phyloP scores from a whole-genome alignment of 768 basidiomycete genomes.

The Xerocomus spinulosus region DNA sequence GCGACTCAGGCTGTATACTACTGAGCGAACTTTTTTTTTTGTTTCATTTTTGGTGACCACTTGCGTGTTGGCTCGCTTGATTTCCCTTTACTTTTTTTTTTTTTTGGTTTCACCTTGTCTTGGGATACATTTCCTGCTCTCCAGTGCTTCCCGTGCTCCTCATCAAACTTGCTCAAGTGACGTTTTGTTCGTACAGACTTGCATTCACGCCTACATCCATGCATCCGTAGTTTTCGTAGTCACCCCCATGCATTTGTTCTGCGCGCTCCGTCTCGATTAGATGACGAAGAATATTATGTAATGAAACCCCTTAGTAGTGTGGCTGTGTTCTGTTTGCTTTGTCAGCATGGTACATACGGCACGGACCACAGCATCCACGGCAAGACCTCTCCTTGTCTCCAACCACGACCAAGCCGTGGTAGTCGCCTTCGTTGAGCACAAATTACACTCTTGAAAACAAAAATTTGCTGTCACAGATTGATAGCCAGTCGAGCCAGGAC shows the following conservation, averaged over 20 bases:
- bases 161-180: constrained; percentile 18
- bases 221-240: constrained; percentile 20
- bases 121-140: constrained; percentile 22
- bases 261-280: not conserved
- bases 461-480: constrained; percentile 9
- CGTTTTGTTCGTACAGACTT: constrained; percentile 25
- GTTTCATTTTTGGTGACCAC: constrained; percentile 1
- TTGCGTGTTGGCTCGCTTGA: constrained; percentile 13
- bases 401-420: constrained; percentile 23
- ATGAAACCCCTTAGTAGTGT: not conserved
- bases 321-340: constrained; percentile 17
- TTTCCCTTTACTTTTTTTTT: not conserved
- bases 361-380: constrained; percentile 6
- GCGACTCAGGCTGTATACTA: constrained; percentile 57
- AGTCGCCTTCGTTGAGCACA: constrained; percentile 11
- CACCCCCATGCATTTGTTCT: constrained; percentile 20
- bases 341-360: constrained; percentile 20
- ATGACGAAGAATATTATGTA: constrained; percentile 2
- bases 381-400: constrained; percentile 13
- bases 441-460: constrained; percentile 9
- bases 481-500: constrained; percentile 19
- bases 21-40: constrained; percentile 31
- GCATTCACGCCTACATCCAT: constrained; percentile 18
- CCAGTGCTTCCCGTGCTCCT: constrained; percentile 8
- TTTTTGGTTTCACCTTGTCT: constrained; percentile 19